Base-by-base conservation (phyloP, 345 rosid genomes). In the Moricandia moricandioides region DNA sequence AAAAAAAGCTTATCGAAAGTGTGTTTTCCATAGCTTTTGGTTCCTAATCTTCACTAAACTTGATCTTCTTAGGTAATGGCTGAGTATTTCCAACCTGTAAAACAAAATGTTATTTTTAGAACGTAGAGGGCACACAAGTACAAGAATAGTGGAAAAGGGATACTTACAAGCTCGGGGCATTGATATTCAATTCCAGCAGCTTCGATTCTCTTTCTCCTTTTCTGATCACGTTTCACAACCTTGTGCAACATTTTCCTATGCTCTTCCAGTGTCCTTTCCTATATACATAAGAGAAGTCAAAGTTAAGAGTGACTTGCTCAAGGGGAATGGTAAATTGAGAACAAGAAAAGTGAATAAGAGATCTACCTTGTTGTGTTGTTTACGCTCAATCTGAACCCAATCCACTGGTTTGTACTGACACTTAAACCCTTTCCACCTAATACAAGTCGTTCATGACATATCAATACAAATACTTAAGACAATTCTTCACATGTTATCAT, bases 181-280 rank as follows among this genome's bases (percentile, higher is more conserved):
- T 85, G 92, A 64, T 89, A 94, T 24, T 89, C 94, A 68, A 95
- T 83, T 58, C 96, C 96, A 64, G 94, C 96, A 10, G 86, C 94
- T 62, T 83, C 86, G 75, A 95, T 90, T 79, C 60, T 90, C 84
- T 84, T 89, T 47, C 81, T 80, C 65, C 93, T 84, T 74, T 80
- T 92, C 79, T 81, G 71, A 76, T 84, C 93, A 30, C 83, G 78
- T 83, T 90, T 87, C 60, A 88, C 45, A 61, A 95, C 89, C 82
- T 83, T 87, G 40, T 82, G 83, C 40, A 92, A 83, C 87, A 88
- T 35, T 71, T 92, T 92, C 63, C 78, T 87, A 71, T 92, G 94
- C 74, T 87, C 99, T 60, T 85, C 92, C 75, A 92, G 61, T 74
- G 97, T 92, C 83, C 97, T 88, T 75, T 90, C 97, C 99, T 95